Base-by-base conservation (phyloP, 805 yeast species). In the Cyberlindnera japonica region DNA sequence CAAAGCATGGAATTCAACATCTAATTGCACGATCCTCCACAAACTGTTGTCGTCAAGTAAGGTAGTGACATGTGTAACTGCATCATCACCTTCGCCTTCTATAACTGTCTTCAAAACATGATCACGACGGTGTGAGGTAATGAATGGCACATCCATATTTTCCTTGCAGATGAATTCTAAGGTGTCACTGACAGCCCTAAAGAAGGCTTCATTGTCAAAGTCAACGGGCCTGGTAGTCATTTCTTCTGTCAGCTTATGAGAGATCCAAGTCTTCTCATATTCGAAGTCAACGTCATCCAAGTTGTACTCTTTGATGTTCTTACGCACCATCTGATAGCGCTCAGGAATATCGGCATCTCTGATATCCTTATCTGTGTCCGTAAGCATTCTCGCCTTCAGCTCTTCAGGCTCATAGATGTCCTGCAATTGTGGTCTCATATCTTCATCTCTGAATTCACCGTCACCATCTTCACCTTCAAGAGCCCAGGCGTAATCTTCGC, bases 401-500 rank as follows among this genome's bases (percentile, higher is more conserved):
- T 93, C 99, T 41, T 90, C 83, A 45, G 90, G 89, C 69, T 93
- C 99, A 55, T 93, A 93, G 25, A 93, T 95, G 56, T 93, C 96
- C 50, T 84, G 81, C 49, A 93, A 71, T 11, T 84, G 79, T 18
- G 59, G 55, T 45, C 66, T 70, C 6, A 68, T 66, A 16, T 67
- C 72, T 18, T 64, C 71, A 26, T 65, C 69, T 31, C 63, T 67
- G 21, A 57, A 66, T 22, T 62, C 69, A 17, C 59, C 68, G 9
- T 59, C 79, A n/a, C 68, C 67, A 35, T 77, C 78, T 64, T 90
- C 96, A 21, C 87, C 93, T 56, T 88, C 96, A 40, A 93, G 69
- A 11, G 99, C 99, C 98, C 99, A 93, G 42, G 87, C 96, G 63
- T 93, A 93, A 57, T 91, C 97, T 49, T 81, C 89, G 37, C 99